These are phyloP conservation scores for Chenopodium album DNA, from an alignment of 148 eudicot genomes.

Conservation along the genomic window DNA sequence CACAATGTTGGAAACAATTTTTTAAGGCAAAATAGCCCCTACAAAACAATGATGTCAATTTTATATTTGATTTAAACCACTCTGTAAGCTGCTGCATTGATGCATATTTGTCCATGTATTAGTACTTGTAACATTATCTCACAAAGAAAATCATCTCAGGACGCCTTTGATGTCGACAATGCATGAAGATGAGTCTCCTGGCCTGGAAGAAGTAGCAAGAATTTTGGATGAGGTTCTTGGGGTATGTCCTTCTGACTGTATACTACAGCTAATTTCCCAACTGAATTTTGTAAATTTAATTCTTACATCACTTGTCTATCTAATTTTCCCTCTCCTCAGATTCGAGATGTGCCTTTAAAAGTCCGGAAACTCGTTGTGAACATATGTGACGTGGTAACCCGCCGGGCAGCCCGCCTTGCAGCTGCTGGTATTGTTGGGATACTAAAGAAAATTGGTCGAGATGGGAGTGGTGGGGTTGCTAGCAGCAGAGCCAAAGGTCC, in stretches of 20 bases:
- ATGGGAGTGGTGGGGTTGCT: slow-evolving; percentile 67
- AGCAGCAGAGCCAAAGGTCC: slow-evolving; percentile 50
- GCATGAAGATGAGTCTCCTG: slow-evolving; percentile 77
- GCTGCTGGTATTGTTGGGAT: slow-evolving; percentile 92
- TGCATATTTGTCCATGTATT: neutral
- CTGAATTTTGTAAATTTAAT: neutral
- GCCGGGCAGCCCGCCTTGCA: slow-evolving; percentile 78
- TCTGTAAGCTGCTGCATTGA: neutral
- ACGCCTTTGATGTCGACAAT: slow-evolving; percentile 64
- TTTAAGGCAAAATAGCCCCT: too few species aligned
- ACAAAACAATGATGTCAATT: too few species aligned
- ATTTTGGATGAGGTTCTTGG: slow-evolving; percentile 61
- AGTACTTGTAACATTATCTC: neutral
- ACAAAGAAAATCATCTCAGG: slow-evolving; percentile 32
- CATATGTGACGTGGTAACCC: slow-evolving; percentile 75
- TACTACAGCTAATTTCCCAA: neutral
- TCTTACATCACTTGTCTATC: neutral
- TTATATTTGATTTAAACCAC: neutral
- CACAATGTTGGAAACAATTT: too few species aligned
- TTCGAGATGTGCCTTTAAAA: slow-evolving; percentile 54
- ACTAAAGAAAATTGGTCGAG: slow-evolving; percentile 86
- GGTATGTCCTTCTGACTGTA: slow-evolving; percentile 33
- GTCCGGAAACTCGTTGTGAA: slow-evolving; percentile 76
- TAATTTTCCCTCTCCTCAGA: slow-evolving; percentile 31
- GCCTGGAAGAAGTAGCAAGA: slow-evolving; percentile 67